A percentile compares a stretch with the other conserved stretches of the same genome.
phyloP scores from a whole-genome alignment of 78 protist genomes.

The slime mould (Dictyostelium discoideum) region DNA sequence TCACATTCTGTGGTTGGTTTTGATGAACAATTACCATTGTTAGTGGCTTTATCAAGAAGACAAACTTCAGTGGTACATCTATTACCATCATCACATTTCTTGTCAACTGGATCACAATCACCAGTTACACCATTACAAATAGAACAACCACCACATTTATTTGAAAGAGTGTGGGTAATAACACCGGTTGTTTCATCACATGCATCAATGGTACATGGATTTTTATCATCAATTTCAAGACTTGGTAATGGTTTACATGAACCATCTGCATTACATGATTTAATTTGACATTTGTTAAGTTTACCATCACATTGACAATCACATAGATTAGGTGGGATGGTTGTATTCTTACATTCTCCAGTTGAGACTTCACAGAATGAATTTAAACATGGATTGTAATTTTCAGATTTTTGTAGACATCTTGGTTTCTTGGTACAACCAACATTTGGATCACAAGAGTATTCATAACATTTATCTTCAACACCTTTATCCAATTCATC shows the following conservation, averaged over 20 bases:
- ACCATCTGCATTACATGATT: neutral
- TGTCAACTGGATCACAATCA: neutral
- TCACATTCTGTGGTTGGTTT: neutral
- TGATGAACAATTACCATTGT: neutral
- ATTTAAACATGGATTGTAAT: neutral
- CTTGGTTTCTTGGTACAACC: neutral
- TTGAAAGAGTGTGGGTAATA: neutral
- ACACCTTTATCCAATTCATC: neutral
- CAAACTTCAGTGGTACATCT: constrained; percentile 15
- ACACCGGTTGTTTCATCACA: neutral
- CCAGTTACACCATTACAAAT: neutral
- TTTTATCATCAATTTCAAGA: neutral
- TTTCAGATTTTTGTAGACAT: neutral
- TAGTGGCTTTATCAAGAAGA: neutral
- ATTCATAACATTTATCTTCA: neutral
- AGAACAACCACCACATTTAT: neutral
- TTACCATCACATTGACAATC: neutral
- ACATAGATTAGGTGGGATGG: neutral
- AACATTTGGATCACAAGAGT: neutral
- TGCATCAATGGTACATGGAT: neutral
- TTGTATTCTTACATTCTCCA: neutral
- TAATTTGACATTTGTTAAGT: neutral
- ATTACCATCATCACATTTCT: constrained; percentile 22
- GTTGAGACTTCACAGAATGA: neutral
- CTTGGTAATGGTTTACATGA: neutral